Conservation (phyloP, 2,329 filamentous ascomycete species). For the Thielaviopsis euricoi region DNA sequence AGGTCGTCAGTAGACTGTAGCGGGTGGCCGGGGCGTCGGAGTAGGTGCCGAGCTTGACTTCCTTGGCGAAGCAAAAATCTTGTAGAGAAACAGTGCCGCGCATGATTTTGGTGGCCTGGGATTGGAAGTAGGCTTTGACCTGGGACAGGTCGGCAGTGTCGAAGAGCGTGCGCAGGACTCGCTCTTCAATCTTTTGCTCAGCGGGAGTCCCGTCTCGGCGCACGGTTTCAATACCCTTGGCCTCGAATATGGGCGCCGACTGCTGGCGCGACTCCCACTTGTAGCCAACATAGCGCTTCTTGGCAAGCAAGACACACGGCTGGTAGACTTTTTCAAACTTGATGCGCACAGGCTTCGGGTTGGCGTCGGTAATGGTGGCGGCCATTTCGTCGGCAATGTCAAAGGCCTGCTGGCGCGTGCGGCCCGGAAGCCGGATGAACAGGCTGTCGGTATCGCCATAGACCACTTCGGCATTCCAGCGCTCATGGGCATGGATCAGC, state of each 20-base stretch:
- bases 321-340: conserved; percentile 99
- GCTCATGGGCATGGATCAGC: conserved; percentile 70
- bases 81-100: conserved; percentile 73
- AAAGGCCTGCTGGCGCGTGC: conserved; percentile 78
- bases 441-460: conserved; percentile 96
- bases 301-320: conserved; percentile 82
- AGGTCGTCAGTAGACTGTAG: background rate
- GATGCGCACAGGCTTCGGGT: conserved; percentile 81
- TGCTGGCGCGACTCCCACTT: conserved; percentile 77
- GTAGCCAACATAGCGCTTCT: conserved; percentile 96
- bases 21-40: conserved; percentile 38
- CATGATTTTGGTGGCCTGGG: conserved; percentile 86
- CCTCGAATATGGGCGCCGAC: conserved; percentile 74
- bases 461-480: conserved; percentile 90
- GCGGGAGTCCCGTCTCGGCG: conserved; percentile 86
- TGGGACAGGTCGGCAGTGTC: conserved; percentile 75
- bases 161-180: conserved; percentile 74
- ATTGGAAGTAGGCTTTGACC: conserved; percentile 80
- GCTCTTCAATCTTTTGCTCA: conserved; percentile 93
- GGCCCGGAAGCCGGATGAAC: conserved; percentile 77
- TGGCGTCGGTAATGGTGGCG: conserved; percentile 70
- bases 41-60: conserved; percentile 83
- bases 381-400: conserved; percentile 86
- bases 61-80: conserved; percentile 89
- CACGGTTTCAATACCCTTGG: conserved; percentile 96